Conservation (phyloP, 73 alveolate species). For the Paramecium bursaria region DNA sequence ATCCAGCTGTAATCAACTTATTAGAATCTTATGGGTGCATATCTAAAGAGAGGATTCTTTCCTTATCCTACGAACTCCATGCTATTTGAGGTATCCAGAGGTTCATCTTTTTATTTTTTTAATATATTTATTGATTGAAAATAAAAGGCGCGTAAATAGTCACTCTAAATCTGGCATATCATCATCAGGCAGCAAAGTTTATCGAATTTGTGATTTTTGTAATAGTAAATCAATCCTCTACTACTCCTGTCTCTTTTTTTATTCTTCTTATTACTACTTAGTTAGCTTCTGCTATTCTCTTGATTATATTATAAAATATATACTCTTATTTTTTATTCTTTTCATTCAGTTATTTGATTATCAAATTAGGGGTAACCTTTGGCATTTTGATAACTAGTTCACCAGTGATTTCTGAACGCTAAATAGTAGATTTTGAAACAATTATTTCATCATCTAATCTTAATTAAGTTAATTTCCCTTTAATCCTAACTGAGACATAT, state of each 20-base stretch:
- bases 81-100: too few species aligned
- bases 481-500: conserved; percentile 93
- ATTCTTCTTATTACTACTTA: neutral
- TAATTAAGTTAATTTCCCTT: conserved; percentile 91
- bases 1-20: conserved; percentile 86
- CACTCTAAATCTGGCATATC: conserved; percentile 76
- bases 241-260: conserved; percentile 52
- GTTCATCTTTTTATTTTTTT: neutral
- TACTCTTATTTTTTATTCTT: conserved; percentile 53
- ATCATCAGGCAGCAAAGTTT: conserved; percentile 63
- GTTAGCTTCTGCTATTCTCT: conserved; percentile 38
- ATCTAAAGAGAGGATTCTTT: conserved; percentile 88
- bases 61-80: too few species aligned
- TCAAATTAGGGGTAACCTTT: conserved; percentile 76
- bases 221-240: conserved; percentile 21
- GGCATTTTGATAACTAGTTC: conserved; percentile 83
- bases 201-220: conserved; percentile 41
- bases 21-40: conserved; percentile 91
- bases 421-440: conserved; percentile 85
- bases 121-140: neutral
- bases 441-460: conserved; percentile 86
- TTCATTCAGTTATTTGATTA: conserved; percentile 64
- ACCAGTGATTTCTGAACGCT: conserved; percentile 92
- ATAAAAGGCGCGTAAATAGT: neutral
- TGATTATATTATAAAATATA: conserved; percentile 7